These are phyloP conservation scores for Sporothrix phasma DNA, from an alignment of 2,329 filamentous ascomycete genomes.

Conservation along the genomic window DNA sequence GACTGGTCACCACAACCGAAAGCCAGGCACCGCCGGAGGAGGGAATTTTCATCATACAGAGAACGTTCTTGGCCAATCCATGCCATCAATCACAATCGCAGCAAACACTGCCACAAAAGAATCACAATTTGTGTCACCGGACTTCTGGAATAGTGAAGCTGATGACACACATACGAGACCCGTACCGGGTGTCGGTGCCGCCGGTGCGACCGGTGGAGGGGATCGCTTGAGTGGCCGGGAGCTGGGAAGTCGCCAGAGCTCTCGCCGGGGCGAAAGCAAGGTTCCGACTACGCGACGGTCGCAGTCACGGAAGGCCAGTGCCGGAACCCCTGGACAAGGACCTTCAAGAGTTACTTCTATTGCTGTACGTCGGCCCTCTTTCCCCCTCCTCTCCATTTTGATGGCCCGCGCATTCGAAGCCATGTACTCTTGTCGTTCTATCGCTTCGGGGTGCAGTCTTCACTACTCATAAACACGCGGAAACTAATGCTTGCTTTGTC, in stretches of 20 bases:
- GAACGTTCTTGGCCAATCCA: constrained; percentile 67
- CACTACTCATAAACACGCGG: neutral
- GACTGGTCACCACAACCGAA: constrained; percentile 85
- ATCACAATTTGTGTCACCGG: constrained; percentile 29
- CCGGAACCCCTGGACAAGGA: constrained; percentile 30
- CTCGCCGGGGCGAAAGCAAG: constrained; percentile 44
- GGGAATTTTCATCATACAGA: constrained; percentile 90
- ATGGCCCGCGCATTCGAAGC: neutral
- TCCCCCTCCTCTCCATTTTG: too few species aligned
- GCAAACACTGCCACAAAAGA: constrained; percentile 22
- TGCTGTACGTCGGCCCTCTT: neutral
- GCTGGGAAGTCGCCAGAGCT: constrained; percentile 40
- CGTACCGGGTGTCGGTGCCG: neutral
- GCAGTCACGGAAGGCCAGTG: constrained; percentile 48
- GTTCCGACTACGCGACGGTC: constrained; percentile 39
- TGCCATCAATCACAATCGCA: constrained; percentile 24
- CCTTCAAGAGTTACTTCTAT: constrained; percentile 40
- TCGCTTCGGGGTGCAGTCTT: neutral
- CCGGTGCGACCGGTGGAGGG: constrained; percentile 19
- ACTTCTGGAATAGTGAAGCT: constrained; percentile 67
- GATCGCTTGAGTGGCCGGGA: constrained; percentile 42
- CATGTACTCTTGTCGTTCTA: neutral
- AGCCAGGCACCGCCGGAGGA: constrained; percentile 63
- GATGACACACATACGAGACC: constrained; percentile 40
- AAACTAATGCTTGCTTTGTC: neutral